These are phyloP conservation scores for Phytophthora citricola DNA, from an alignment of 352 stramenopile species.

Conservation along the genomic window DNA sequence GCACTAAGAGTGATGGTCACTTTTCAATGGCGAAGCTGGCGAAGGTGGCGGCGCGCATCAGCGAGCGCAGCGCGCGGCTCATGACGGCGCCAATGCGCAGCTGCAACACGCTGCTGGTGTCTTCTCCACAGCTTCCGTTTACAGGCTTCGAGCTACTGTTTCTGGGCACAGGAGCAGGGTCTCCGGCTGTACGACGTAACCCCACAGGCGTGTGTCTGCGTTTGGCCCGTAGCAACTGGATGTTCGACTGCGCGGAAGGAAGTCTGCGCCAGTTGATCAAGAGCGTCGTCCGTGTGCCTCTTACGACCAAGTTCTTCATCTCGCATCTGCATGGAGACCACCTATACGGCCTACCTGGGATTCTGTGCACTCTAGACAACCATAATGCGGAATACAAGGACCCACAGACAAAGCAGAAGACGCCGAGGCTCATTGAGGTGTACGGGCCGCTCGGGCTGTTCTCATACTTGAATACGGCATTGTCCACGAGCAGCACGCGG, in stretches of 20 bases:
- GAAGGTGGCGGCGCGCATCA: conserved; percentile 37
- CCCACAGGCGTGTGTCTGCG: conserved; percentile 67
- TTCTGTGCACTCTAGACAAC: conserved; percentile 87
- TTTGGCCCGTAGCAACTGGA: conserved; percentile 78
- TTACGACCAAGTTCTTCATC: conserved; percentile 88
- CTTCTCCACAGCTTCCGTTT: conserved; percentile 58
- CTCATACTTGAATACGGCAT: conserved; percentile 76
- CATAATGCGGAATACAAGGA: conserved; percentile 72
- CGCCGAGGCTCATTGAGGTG: conserved; percentile 63
- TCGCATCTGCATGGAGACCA: conserved; percentile 89
- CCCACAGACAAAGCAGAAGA: conserved; percentile 53
- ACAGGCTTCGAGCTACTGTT: conserved; percentile 88
- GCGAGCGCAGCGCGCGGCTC: conserved; percentile 48
- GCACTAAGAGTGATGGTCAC: neutral
- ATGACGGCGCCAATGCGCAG: conserved; percentile 61
- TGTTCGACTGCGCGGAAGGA: conserved; percentile 90
- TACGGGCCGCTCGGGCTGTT: conserved; percentile 84
- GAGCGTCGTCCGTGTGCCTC: conserved; percentile 70
- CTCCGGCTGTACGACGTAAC: conserved; percentile 72
- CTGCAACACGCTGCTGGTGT: conserved; percentile 59
- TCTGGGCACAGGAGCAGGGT: conserved; percentile 81
- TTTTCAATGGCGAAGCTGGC: conserved; percentile 25
- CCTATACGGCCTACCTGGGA: conserved; percentile 80
- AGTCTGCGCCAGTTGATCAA: conserved; percentile 85
- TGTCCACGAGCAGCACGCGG: conserved; percentile 70